Evolutionary conservation across 2,329 filamentous ascomycete genomes (phyloP).

Genomic region (Colletotrichum simmondsii): DNA sequence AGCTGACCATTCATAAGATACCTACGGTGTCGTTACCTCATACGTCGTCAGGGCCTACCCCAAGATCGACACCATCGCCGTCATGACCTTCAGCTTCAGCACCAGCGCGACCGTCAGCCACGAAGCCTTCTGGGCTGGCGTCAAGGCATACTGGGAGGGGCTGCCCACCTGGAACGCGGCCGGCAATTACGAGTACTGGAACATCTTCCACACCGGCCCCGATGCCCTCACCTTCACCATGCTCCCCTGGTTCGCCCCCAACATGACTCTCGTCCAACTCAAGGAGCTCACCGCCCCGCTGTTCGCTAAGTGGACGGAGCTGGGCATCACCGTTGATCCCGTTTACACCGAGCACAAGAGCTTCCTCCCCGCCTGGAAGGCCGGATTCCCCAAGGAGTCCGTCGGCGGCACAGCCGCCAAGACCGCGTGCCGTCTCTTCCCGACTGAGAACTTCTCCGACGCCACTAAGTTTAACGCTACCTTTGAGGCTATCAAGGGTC

Average conservation of each 20-base stretch:
- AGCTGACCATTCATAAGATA: constrained; percentile 59
- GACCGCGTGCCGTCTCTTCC: constrained; percentile 25
- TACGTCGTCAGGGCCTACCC: constrained; percentile 63
- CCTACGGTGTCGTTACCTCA: constrained; percentile 65
- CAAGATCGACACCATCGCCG: constrained; percentile 50
- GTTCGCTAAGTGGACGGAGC: constrained; percentile 42
- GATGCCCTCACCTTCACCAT: constrained; percentile 39
- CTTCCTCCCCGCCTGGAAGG: constrained; percentile 40
- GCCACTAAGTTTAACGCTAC: constrained; percentile 43
- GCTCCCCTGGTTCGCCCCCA: constrained; percentile 42
- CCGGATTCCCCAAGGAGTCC: constrained; percentile 38
- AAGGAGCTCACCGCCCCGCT: constrained; percentile 47
- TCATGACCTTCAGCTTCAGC: constrained; percentile 54
- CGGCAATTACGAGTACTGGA: constrained; percentile 40
- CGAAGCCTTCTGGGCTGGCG: constrained; percentile 42
- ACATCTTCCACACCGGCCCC: constrained; percentile 41
- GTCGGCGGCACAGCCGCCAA: constrained; percentile 15
- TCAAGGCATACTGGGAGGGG: constrained; percentile 37
- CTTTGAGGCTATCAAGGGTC: constrained; percentile 48
- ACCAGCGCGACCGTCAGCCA: constrained; percentile 32
- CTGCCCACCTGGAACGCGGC: constrained; percentile 37
- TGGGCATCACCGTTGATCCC: constrained; percentile 42
- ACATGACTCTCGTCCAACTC: constrained; percentile 45
- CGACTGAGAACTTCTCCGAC: constrained; percentile 13
- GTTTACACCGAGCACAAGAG: constrained; percentile 39